Base-by-base conservation (phyloP, 768 basidiomycete genomes). In the Boletus rubropictus region DNA sequence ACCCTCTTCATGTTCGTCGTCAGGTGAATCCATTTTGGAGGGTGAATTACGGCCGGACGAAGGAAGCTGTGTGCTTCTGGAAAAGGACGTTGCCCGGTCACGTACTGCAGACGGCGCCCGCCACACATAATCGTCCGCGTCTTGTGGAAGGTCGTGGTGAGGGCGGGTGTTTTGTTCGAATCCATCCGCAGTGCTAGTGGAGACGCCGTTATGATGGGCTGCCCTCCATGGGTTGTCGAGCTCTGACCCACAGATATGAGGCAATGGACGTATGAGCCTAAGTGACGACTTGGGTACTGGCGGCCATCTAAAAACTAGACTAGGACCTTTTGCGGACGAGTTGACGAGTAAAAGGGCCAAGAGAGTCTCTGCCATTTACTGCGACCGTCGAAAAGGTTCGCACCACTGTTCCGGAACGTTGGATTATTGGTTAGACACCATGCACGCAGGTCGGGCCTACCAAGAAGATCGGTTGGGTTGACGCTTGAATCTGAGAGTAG, bases 231-330 rank as follows among this genome's bases (percentile, higher is more conserved):
- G 82, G 60, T 88, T 86, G 64, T 89, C 86, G 40, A 81, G 68
- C 41, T 79, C 77, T 24, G 66, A 39, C 0, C 61, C 64, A 33
- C 56, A 63, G 9, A 75, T 70, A 25, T 78, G 70, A 12, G 84
- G 85, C 24, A 73, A 71, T 3, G 90, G 80, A 41, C 92, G 82
- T 42, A 79, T 77, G 24, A 95, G 77, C 47, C 93, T 76, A 4
- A 82, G 74, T 5, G 80, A 75, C 1, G 80, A 68, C 11, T 69
- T 57, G 12, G 90, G 89, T 12, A 71, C 72, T 12, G 89, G 84
- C 0, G 93, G 93, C 86, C 90, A 95, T 52, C 87, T 76, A 62
- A 83, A 92, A 43, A 90, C 84, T 5, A 92, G 69, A 54, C 73
- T 84, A 9, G 83, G 80, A 22, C 86, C 89, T 58, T 83, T 87